These are phyloP conservation scores for Nakazawaea sp. DNA, from an alignment of 805 yeast genomes.

Conservation along the genomic window DNA sequence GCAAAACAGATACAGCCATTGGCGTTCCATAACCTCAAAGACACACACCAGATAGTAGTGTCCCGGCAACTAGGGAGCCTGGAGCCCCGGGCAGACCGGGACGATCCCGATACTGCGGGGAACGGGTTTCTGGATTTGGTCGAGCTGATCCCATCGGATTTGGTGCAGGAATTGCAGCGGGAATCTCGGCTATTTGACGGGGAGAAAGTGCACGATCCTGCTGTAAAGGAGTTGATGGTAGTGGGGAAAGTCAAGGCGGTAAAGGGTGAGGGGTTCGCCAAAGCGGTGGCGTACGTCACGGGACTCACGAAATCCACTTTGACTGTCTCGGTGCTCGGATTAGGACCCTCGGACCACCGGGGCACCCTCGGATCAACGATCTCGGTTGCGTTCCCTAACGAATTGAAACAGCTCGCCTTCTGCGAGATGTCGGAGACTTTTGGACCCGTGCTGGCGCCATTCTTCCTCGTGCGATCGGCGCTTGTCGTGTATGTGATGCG, in stretches of 20 bases:
- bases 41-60: no score
- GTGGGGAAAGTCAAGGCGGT: neutral
- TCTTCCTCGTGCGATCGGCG: constrained; percentile 24
- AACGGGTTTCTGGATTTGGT: neutral
- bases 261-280: neutral
- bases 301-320: neutral
- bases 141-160: constrained; percentile 9
- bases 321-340: constrained; percentile 4
- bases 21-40: no score
- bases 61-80: no score
- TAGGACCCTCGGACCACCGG: constrained; percentile 8
- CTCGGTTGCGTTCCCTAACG: constrained; percentile 18
- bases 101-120: neutral
- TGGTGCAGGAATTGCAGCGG: neutral
- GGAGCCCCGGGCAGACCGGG: no score
- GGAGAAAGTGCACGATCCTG: constrained; percentile 1
- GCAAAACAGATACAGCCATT: no score
- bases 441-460: constrained; percentile 12
- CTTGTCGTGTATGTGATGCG: constrained; percentile 21
- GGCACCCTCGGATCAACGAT: constrained; percentile 9
- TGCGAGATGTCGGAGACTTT: constrained; percentile 8
- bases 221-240: neutral
- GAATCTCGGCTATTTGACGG: neutral
- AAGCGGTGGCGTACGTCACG: neutral
- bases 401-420: constrained; percentile 28